Evolutionary conservation across 2,329 filamentous ascomycete species (phyloP).

Genomic region (Arthrobotrys pseudoclavata): DNA sequence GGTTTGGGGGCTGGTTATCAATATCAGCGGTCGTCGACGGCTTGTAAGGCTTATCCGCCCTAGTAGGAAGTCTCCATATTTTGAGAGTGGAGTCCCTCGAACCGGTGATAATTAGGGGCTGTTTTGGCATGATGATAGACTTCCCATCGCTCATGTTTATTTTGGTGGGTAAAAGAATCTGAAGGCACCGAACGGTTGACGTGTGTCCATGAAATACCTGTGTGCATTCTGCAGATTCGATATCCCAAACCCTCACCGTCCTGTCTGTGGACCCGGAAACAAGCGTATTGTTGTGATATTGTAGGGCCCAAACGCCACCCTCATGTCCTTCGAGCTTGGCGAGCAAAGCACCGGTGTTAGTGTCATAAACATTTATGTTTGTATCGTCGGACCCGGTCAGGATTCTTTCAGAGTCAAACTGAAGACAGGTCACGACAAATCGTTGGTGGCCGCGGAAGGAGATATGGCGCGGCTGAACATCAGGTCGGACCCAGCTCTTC

Average conservation of each 20-base stretch:
- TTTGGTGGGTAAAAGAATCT: constrained; percentile 89
- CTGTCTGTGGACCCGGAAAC: constrained; percentile 97
- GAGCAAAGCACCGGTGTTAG: constrained; percentile 87
- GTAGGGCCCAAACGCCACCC: constrained; percentile 95
- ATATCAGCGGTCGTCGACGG: constrained; percentile 62
- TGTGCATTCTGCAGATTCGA: constrained; percentile 89
- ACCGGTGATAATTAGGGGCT: constrained; percentile 96
- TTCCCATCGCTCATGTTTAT: constrained; percentile 81
- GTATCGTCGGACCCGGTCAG: constrained; percentile 97
- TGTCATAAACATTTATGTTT: constrained; percentile 97
- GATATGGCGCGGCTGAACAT: constrained; percentile 87
- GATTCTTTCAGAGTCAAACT: constrained; percentile 98
- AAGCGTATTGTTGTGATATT: constrained; percentile 94
- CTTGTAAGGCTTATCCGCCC: constrained; percentile 69
- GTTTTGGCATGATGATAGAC: constrained; percentile 88
- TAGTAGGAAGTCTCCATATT: constrained; percentile 92
- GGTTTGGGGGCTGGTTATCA: constrained; percentile 71
- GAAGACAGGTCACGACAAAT: constrained; percentile 96
- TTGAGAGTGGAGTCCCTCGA: constrained; percentile 93
- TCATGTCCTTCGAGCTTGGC: constrained; percentile 92
- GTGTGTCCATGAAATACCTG: constrained; percentile 98
- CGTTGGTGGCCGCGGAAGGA: constrained; percentile 96
- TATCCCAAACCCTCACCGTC: constrained; percentile 99
- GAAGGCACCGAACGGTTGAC: constrained; percentile 93
- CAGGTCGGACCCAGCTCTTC: constrained; percentile 87